Evolutionary conservation across 2,329 filamentous ascomycete species (phyloP), one percentile per base, ranked within the genome.

Genomic region (Pseudodiploospora longispora): DNA sequence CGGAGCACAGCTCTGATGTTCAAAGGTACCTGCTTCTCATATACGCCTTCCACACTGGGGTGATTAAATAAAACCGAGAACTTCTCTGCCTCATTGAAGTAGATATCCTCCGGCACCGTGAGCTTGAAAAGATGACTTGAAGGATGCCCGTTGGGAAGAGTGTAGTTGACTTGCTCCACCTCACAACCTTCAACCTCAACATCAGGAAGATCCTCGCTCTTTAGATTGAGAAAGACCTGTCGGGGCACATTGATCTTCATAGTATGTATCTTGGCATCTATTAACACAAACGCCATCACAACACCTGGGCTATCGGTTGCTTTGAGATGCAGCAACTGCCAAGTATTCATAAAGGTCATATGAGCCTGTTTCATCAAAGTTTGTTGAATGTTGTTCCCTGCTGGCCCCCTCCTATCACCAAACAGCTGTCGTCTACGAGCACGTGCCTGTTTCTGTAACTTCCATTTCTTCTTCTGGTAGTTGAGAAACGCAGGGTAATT

Each of bases 401-500:
- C 52, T 35, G 59, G 54, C 8, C 71, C 70, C 47, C 82, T 78
- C 46, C 85, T 83, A 56, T 98, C 91, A 47, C 93, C 93, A 56
- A 98, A 98, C 1, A 98, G 72, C 61, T 98, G 93, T 40, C 91
- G 80, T 51, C 94, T 78, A 36, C 91, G 82, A 48, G 83, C 75
- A 27, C 93, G 81, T 31, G 91, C 89, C 61, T 95, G 85, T 59
- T 89, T 95, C 61, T 99, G 93, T 33, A 97, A 84, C 69, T 91
- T 96, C 93, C 93, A 99, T 65, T 98, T 98, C 68, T 90, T 81
- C 66, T 99, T 99, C 61, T 98, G 93, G 58, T 97, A 97, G 58
- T 85, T 76, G 42, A 99, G 64, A 71, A 95, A 98, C 0, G 80
- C 87, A 12, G 80, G 70, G 54, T 99, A 99, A 63, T 98, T 85